Conservation (phyloP, 805 yeast species). For the Komagataella kurtzmanii region DNA sequence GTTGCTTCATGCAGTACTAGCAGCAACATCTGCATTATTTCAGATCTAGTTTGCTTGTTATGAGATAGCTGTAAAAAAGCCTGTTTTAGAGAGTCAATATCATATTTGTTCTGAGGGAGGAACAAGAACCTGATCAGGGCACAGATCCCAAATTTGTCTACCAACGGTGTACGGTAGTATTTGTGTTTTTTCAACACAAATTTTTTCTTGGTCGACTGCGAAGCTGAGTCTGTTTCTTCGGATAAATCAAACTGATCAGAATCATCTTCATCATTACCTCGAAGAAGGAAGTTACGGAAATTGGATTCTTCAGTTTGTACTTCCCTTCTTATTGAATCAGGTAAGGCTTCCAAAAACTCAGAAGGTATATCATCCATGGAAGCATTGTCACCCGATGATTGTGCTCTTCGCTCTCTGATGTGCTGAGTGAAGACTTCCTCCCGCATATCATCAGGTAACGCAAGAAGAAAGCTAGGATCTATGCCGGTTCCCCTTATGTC, state of each 20-base stretch:
- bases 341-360: slow-evolving; percentile 69
- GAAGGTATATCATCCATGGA: slow-evolving; percentile 60
- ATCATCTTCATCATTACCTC: slow-evolving; percentile 11
- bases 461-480: slow-evolving; percentile 82
- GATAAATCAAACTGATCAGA: slow-evolving; percentile 6
- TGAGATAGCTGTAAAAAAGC: slow-evolving; percentile 55
- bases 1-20: slow-evolving; percentile 71
- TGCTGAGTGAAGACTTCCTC: slow-evolving; percentile 87
- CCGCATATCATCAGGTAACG: slow-evolving; percentile 85
- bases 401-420: slow-evolving; percentile 58
- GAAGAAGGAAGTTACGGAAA: slow-evolving; percentile 13
- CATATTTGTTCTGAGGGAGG: slow-evolving; percentile 52
- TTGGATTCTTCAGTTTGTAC: slow-evolving; percentile 43
- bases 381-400: slow-evolving; percentile 26
- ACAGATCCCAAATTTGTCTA: slow-evolving; percentile 67
- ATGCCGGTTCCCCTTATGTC: slow-evolving; percentile 85
- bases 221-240: neutral
- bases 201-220: slow-evolving; percentile 3
- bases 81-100: slow-evolving; percentile 50
- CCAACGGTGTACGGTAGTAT: slow-evolving; percentile 32
- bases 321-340: slow-evolving; percentile 50
- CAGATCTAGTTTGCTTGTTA: slow-evolving; percentile 68
- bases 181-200: neutral
- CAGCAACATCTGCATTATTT: slow-evolving; percentile 54
- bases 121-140: slow-evolving; percentile 59